A percentile compares a stretch with the other conserved stretches of the same genome.
These are phyloP conservation scores for Hibiscus syriacus DNA, from an alignment of 345 rosid genomes.

Conservation along the genomic window DNA sequence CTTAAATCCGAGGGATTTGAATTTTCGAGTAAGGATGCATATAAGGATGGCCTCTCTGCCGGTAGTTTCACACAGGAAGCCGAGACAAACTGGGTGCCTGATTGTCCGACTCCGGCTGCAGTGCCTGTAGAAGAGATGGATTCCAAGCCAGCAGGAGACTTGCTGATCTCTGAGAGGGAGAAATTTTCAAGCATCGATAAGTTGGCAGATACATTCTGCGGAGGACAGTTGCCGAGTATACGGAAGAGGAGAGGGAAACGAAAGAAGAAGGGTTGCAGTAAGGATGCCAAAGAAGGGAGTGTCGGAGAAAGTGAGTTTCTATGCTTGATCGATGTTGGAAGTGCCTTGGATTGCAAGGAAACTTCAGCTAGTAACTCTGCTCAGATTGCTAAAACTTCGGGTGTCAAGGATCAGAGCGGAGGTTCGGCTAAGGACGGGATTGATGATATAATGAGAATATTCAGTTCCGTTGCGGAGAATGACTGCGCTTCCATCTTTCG, in stretches of 20 bases:
- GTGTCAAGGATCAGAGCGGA: constrained; percentile 20
- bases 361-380: constrained; percentile 33
- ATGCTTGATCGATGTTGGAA: constrained; percentile 33
- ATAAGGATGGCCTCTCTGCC: constrained; percentile 68
- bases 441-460: constrained; percentile 42
- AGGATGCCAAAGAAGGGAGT: constrained; percentile 56
- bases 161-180: constrained; percentile 23
- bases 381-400: constrained; percentile 23
- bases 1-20: constrained; percentile 45
- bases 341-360: constrained; percentile 37
- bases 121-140: constrained; percentile 19
- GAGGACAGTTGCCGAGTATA: constrained; percentile 34
- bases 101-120: constrained; percentile 25
- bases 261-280: constrained; percentile 59
- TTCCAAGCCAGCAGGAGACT: constrained; percentile 28
- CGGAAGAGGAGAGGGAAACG: constrained; percentile 76
- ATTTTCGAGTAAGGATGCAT: constrained; percentile 49
- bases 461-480: constrained; percentile 36
- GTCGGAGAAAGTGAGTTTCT: constrained; percentile 56
- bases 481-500: constrained; percentile 55
- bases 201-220: constrained; percentile 25
- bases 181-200: constrained; percentile 26
- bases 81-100: constrained; percentile 45
- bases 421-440: constrained; percentile 17
- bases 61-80: constrained; percentile 74